These are phyloP conservation scores for Drechslerella coelobrocha DNA, from an alignment of 2,329 filamentous ascomycete genomes.

Conservation along the genomic window DNA sequence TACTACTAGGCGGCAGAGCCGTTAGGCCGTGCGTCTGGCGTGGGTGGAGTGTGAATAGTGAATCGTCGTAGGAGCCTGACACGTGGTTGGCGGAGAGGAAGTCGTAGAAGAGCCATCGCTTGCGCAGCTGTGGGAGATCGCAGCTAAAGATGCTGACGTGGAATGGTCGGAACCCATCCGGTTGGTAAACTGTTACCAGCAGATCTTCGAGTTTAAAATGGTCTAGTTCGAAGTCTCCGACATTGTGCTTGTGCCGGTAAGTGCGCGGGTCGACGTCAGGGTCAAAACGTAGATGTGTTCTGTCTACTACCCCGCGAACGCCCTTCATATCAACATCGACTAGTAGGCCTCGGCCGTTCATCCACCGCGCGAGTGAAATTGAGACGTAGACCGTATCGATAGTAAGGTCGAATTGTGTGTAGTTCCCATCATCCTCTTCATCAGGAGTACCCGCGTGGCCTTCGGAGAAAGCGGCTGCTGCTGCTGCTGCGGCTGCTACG, in stretches of 20 bases:
- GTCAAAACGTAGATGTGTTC: conserved; percentile 79
- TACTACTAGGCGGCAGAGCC: too few species aligned
- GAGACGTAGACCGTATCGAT: conserved; percentile 96
- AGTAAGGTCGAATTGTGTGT: conserved; percentile 95
- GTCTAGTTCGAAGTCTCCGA: conserved; percentile 96
- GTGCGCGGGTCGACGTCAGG: conserved; percentile 79
- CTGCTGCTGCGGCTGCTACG: conserved; percentile 82
- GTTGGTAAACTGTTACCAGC: conserved; percentile 88
- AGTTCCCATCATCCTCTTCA: conserved; percentile 86
- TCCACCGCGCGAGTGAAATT: conserved; percentile 97
- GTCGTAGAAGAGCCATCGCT: conserved; percentile 98
- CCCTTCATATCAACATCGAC: conserved; percentile 94
- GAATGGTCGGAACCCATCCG: conserved; percentile 88
- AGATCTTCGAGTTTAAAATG: conserved; percentile 96
- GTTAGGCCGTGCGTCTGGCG: conserved; percentile 84
- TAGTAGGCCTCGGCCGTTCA: conserved; percentile 91
- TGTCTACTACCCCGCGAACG: conserved; percentile 88
- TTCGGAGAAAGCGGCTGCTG: conserved; percentile 66
- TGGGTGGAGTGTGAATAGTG: conserved; percentile 95
- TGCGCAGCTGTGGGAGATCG: conserved; percentile 87
- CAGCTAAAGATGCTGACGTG: conserved; percentile 95
- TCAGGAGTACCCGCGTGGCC: conserved; percentile 56
- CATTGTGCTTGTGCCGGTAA: conserved; percentile 84
- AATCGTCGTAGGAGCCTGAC: conserved; percentile 93
- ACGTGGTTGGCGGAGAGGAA: conserved; percentile 94